These are phyloP conservation scores for Kodamaea arcana DNA, from an alignment of 1,139 yeast genomes.

Conservation along the genomic window DNA sequence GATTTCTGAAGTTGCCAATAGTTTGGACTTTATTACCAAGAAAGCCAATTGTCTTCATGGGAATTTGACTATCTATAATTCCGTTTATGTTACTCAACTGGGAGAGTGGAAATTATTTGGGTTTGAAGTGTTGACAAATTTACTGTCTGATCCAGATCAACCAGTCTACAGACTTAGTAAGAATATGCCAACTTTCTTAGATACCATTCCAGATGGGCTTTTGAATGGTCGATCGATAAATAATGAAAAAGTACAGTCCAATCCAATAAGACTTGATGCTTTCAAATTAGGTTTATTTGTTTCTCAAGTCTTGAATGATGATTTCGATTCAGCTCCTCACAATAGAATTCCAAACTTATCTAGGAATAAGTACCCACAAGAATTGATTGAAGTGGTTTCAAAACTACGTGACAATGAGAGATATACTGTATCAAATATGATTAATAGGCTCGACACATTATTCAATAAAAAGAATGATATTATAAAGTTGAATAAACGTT, in stretches of 20 bases:
- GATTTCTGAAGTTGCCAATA: slow-evolving; percentile 49
- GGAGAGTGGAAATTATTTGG: slow-evolving; percentile 91
- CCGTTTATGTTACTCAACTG: slow-evolving; percentile 55
- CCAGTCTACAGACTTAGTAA: slow-evolving; percentile 34
- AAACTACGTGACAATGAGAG: slow-evolving; percentile 8
- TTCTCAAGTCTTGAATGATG: slow-evolving; percentile 32
- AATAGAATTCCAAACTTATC: slow-evolving; percentile 6
- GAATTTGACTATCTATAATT: slow-evolving; percentile 46
- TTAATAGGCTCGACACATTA: slow-evolving; percentile 29
- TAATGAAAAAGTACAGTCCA: slow-evolving; percentile 31
- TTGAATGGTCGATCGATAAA: slow-evolving; percentile 10
- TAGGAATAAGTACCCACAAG: slow-evolving; percentile 5
- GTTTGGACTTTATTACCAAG: slow-evolving; percentile 58
- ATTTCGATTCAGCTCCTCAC: slow-evolving; percentile 8
- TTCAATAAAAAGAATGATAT: slow-evolving; percentile 30
- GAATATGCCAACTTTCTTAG: slow-evolving; percentile 20
- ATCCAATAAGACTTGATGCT: slow-evolving; percentile 54
- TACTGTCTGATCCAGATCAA: slow-evolving; percentile 48
- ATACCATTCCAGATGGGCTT: slow-evolving; percentile 39
- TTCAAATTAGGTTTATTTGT: slow-evolving; percentile 60
- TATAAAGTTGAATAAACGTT: slow-evolving; percentile 43
- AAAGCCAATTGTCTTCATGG: slow-evolving; percentile 69
- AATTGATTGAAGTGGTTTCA: slow-evolving; percentile 8
- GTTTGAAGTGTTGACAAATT: slow-evolving; percentile 63
- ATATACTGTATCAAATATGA: slow-evolving; percentile 10